Evolutionary conservation across 257 asterid genomes (phyloP), one percentile per base, ranked within the genome.

Genomic region (Forsythia viridissima): DNA sequence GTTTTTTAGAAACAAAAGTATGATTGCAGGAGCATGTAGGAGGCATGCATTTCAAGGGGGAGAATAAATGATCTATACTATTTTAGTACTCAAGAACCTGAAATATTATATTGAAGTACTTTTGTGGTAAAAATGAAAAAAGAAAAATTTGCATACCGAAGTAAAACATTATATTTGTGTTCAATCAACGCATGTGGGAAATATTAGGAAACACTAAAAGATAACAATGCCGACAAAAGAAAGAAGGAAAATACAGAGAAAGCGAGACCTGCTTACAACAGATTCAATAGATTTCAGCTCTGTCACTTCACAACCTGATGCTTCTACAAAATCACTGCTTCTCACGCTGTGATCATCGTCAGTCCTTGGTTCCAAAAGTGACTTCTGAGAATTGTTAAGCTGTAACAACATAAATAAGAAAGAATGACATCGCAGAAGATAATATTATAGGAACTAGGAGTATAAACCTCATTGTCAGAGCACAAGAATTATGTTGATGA

Each of bases 261-360:
- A 44, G 39, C 59, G 72, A 71, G 77, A 91, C 94, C 97, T 81
- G 21, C 70, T 40, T 65, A 79, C 41, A 51, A 80, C 76, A 63
- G 77, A 70, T 81, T 71, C 89, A 69, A 74, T 68, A 72, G 82
- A 74, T 84, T 77, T 74, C 67, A 68, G 65, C 74, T 71, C 88
- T 21, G 66, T 72, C 69, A 74, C 73, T 83, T 86, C 91, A 79
- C 55, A 38, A 42, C 6, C 83, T 61, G 85, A 80, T 79, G 81
- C 85, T 76, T 85, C 91, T 42, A 30, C 48, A 30, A 82, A 82
- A 51, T 82, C 88, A 63, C 34, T 82, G 71, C 76, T 84, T 82
- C 77, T 85, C 76, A 78, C 66, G 72, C 65, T 4, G n/a, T n/a
- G 72, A 66, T 70, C 48, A 11, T 42, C 77, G 37, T 76, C 84